A percentile compares a stretch with the other conserved stretches of the same genome.
phyloP scores from a whole-genome alignment of 1,284 basidiomycete genomes.

The Cutaneotrichosporon sp. region DNA sequence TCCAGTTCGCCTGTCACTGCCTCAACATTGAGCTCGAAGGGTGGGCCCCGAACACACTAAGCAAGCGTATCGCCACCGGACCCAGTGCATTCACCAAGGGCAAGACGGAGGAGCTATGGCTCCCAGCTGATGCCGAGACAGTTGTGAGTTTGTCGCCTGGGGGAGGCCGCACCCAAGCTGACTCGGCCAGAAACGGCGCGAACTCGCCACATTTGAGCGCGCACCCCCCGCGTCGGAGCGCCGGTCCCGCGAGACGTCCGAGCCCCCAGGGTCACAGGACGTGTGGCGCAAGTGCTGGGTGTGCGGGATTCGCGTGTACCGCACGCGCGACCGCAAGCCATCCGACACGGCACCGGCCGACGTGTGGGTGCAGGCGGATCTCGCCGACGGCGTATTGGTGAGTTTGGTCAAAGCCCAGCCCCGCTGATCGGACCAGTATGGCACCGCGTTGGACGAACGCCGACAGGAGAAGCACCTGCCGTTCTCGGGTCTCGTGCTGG shows the following conservation, averaged over 20 bases:
- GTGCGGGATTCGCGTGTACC: slow-evolving; percentile 29
- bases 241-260: background rate
- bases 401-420: background rate
- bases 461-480: slow-evolving; percentile 13
- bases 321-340: slow-evolving; percentile 12
- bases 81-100: slow-evolving; percentile 2
- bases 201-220: slow-evolving; percentile 13
- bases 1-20: slow-evolving; percentile 32
- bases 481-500: slow-evolving; percentile 24
- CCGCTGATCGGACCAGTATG: slow-evolving; percentile 20
- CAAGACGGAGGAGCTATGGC: slow-evolving; percentile 13
- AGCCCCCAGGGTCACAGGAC: slow-evolving; percentile 3
- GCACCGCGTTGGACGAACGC: slow-evolving; percentile 18
- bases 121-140: slow-evolving; percentile 15
- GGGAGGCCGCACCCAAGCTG: background rate
- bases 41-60: slow-evolving; percentile 11
- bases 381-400: slow-evolving; percentile 29
- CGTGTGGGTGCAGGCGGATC: slow-evolving; percentile 30
- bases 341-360: slow-evolving; percentile 19
- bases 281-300: slow-evolving; percentile 39
- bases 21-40: slow-evolving; percentile 30
- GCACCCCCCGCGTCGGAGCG: background rate
- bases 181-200: slow-evolving; percentile 8
- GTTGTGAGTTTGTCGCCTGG: slow-evolving; percentile 14
- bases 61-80: background rate